These are phyloP conservation scores for Xylaria telfairii DNA, from an alignment of 495 filamentous ascomycete genomes.

Conservation along the genomic window DNA sequence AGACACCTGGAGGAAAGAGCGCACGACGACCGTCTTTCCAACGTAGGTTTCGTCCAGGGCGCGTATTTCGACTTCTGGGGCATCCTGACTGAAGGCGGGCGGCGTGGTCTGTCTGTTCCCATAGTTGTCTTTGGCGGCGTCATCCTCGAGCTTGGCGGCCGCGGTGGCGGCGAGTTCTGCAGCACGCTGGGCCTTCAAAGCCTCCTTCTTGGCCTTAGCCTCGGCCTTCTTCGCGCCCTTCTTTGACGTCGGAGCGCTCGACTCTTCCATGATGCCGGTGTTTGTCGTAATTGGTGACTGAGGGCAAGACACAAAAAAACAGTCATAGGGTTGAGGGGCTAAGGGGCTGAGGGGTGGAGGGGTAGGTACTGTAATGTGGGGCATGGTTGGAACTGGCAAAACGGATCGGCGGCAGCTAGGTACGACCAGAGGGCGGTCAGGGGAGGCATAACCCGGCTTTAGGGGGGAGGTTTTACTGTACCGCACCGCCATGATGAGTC, in stretches of 20 bases:
- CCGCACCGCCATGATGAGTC: too few relatives aligned
- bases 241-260: conserved; percentile 45
- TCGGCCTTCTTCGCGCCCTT: conserved; percentile 37
- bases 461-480: too few relatives aligned
- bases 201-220: conserved; percentile 52
- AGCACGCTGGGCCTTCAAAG: conserved; percentile 56
- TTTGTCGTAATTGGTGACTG: background rate
- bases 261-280: conserved; percentile 3
- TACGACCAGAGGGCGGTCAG: too few relatives aligned
- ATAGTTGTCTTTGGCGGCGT: conserved; percentile 75
- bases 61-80: conserved; percentile 55
- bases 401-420: too few relatives aligned
- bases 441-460: too few relatives aligned
- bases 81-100: conserved; percentile 40
- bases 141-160: conserved; percentile 33
- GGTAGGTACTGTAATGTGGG: too few relatives aligned
- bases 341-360: background rate
- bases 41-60: conserved; percentile 65
- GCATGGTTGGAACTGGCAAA: too few relatives aligned
- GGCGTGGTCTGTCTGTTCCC: conserved; percentile 51
- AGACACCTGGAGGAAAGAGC: conserved; percentile 85
- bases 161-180: conserved; percentile 55
- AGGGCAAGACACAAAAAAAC: background rate
- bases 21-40: conserved; percentile 77
- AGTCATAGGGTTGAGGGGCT: background rate